Conservation (phyloP, 2,329 filamentous ascomycete genomes). For the Escovopsis sp. region DNA sequence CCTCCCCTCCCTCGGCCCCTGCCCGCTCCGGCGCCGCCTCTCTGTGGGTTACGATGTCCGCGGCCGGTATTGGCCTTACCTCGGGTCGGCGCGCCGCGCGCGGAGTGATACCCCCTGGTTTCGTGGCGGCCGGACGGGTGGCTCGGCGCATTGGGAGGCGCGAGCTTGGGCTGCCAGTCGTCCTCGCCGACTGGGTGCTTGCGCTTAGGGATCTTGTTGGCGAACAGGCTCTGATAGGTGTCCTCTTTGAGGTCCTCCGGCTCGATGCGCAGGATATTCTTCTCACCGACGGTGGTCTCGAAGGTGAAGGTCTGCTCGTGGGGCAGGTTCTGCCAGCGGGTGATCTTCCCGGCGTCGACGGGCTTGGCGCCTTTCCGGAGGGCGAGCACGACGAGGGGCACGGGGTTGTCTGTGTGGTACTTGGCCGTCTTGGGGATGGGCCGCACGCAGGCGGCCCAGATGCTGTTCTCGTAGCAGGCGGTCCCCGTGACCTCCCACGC, state of each 20-base stretch:
- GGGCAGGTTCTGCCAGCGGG: conserved; percentile 65
- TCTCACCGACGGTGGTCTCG: conserved; percentile 74
- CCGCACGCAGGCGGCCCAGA: conserved; percentile 74
- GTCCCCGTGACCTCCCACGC: conserved; percentile 71
- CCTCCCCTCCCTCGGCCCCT: conserved; percentile 21
- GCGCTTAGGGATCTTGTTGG: conserved; percentile 44
- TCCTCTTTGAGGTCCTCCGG: conserved; percentile 47
- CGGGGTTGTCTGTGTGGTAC: conserved; percentile 65
- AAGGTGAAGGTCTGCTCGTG: conserved; percentile 59
- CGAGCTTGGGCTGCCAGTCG: conserved; percentile 18
- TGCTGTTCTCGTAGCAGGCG: conserved; percentile 57
- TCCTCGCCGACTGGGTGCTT: conserved; percentile 39
- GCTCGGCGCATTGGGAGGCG: conserved; percentile 16
- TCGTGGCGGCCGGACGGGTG: conserved; percentile 23
- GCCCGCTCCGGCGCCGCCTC: conserved; percentile 21
- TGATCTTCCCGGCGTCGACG: conserved; percentile 66
- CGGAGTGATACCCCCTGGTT: conserved; percentile 27
- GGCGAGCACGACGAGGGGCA: conserved; percentile 70
- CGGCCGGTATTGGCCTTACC: conserved; percentile 20
- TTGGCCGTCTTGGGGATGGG: conserved; percentile 53
- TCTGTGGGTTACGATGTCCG: conserved; percentile 22
- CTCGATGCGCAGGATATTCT: conserved; percentile 68
- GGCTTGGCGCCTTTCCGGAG: conserved; percentile 60
- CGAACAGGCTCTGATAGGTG: conserved; percentile 46
- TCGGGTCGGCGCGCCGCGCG: conserved; percentile 22